These are phyloP conservation scores for Isabelozyma rhagii DNA, from an alignment of 805 yeast genomes.

Conservation along the genomic window DNA sequence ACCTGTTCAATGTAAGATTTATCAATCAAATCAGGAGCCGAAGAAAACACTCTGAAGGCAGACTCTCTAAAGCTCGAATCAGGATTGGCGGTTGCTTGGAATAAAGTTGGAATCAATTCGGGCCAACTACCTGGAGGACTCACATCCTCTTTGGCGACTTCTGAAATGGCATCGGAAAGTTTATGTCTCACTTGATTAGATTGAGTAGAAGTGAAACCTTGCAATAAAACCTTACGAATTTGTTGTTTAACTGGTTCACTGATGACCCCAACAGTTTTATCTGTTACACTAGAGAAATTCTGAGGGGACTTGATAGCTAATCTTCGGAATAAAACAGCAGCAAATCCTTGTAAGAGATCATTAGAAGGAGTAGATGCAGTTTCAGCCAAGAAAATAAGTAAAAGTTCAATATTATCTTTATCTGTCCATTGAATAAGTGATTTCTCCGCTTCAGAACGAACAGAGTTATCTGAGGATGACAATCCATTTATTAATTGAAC, in stretches of 20 bases:
- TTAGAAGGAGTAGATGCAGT: conserved; percentile 66
- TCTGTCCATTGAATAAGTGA: conserved; percentile 72
- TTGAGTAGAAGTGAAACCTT: conserved; percentile 70
- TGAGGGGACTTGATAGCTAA: conserved; percentile 79
- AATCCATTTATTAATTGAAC: conserved; percentile 58
- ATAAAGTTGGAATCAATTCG: conserved; percentile 69
- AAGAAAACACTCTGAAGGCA: conserved; percentile 82
- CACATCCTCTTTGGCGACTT: conserved; percentile 72
- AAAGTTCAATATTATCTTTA: conserved; percentile 60
- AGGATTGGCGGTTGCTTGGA: conserved; percentile 54
- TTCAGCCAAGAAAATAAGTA: conserved; percentile 77
- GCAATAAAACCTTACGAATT: conserved; percentile 62
- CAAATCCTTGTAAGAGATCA: conserved; percentile 60
- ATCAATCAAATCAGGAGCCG: conserved; percentile 77
- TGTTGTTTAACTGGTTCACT: conserved; percentile 55
- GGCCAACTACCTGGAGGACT: conserved; percentile 63
- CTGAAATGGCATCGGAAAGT: conserved; percentile 90
- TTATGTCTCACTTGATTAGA: conserved; percentile 84
- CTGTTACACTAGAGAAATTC: conserved; percentile 59
- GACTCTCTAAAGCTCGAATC: conserved; percentile 80
- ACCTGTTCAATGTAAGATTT: conserved; percentile 51
- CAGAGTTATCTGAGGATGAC: conserved; percentile 72
- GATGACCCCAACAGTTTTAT: conserved; percentile 74
- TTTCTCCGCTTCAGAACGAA: conserved; percentile 77
- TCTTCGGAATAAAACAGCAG: conserved; percentile 88